Conservation (phyloP, 306 rosid genomes). For the Dryas octopetala region DNA sequence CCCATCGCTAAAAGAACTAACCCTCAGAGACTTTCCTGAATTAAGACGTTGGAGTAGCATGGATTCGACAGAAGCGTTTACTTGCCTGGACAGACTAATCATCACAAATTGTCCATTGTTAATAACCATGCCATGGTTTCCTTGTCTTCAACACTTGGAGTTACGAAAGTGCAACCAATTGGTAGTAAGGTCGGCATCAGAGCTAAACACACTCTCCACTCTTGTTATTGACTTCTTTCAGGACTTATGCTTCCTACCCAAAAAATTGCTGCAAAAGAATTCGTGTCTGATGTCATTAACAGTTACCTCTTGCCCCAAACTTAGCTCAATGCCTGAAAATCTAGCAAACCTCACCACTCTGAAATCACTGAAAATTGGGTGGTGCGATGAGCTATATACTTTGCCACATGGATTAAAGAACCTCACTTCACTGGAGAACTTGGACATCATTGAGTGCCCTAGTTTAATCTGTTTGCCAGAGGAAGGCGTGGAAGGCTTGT, state of each 20-base stretch:
- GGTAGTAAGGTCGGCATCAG: constrained; percentile 7
- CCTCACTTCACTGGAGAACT: constrained; percentile 25
- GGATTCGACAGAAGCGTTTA: neutral
- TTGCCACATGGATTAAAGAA: constrained; percentile 23
- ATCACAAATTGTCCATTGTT: neutral
- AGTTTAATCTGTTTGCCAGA: constrained; percentile 17
- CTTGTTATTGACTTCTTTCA: constrained; percentile 24
- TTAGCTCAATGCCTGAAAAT: neutral
- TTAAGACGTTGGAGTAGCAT: constrained; percentile 6
- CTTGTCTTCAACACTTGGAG: constrained; percentile 21
- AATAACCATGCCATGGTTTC: constrained; percentile 13
- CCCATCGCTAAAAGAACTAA: too few species aligned
- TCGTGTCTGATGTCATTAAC: constrained; percentile 14
- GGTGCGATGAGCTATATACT: constrained; percentile 13
- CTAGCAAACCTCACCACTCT: constrained; percentile 14
- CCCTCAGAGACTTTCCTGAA: too few species aligned
- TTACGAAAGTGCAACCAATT: neutral
- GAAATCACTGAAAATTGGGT: constrained; percentile 18
- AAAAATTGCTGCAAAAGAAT: constrained; percentile 19
- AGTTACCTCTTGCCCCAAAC: constrained; percentile 28
- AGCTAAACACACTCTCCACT: constrained; percentile 14
- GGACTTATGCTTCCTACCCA: constrained; percentile 1
- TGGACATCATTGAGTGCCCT: constrained; percentile 30
- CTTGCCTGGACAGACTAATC: constrained; percentile 48
- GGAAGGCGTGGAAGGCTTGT: constrained; percentile 15